Conservation (phyloP, 257 asterid genomes). For the Petunia secreta region DNA sequence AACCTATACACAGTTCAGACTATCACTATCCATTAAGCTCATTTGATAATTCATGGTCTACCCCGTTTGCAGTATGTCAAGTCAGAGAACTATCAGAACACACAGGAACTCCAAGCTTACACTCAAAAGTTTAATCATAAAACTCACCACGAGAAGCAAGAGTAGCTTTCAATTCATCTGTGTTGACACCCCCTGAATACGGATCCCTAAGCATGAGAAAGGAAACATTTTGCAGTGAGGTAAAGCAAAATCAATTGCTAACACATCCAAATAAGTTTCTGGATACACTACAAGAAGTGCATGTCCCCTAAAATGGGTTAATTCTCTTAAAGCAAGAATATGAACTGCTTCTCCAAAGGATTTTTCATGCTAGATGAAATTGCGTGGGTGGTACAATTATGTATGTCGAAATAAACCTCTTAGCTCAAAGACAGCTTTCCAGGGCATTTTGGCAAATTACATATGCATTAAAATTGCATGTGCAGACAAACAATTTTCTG, state of each 20-base stretch:
- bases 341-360: constrained; percentile 6
- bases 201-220: constrained; percentile 68
- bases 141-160: constrained; percentile 71
- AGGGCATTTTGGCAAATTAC: constrained; percentile 3
- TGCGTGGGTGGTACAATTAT: not conserved
- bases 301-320: constrained; percentile 7
- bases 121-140: constrained; percentile 27
- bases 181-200: constrained; percentile 57
- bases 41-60: not conserved
- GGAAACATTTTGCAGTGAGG: not conserved
- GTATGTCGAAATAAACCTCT: constrained; percentile 12
- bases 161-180: constrained; percentile 70
- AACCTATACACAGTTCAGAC: not conserved
- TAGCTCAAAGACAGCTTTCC: constrained; percentile 4
- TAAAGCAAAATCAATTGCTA: constrained; percentile 19
- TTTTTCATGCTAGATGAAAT: constrained; percentile 7
- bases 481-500: constrained; percentile 5
- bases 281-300: not conserved
- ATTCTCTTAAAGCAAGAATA: constrained; percentile 23
- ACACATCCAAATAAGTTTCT: not conserved
- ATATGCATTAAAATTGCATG: not conserved
- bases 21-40: not conserved
- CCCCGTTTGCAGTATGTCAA: not conserved
- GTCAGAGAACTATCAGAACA: not conserved
- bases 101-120: constrained; percentile 6